Conservation (phyloP, 768 basidiomycete genomes). For the Russula sp. region DNA sequence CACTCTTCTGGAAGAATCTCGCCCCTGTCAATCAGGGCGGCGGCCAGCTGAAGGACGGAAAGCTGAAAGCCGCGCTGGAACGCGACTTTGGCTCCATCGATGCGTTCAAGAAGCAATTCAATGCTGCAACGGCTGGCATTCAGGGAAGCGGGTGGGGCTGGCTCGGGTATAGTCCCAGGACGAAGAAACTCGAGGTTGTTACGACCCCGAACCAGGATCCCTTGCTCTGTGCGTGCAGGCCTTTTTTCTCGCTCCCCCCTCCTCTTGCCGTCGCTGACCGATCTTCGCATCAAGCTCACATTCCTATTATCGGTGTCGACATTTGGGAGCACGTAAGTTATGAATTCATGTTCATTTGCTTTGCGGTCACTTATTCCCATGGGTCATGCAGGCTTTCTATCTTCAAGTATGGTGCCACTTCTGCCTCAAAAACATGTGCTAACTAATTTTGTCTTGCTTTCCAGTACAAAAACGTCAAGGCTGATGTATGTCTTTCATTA, state of each 20-base stretch:
- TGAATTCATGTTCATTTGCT: slow-evolving; percentile 9
- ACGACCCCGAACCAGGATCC: slow-evolving; percentile 98
- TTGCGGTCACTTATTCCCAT: slow-evolving; percentile 52
- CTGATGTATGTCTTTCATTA: slow-evolving; percentile 55
- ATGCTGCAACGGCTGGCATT: slow-evolving; percentile 80
- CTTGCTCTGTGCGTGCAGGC: slow-evolving; percentile 43
- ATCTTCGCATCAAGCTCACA: slow-evolving; percentile 47
- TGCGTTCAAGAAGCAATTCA: slow-evolving; percentile 77
- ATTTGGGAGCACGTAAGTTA: slow-evolving; percentile 80
- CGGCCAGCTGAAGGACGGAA: slow-evolving; percentile 55
- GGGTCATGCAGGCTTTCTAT: slow-evolving; percentile 9
- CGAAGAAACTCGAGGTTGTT: slow-evolving; percentile 77
- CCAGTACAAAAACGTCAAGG: slow-evolving; percentile 89
- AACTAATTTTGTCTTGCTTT: background rate
- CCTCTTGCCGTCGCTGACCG: background rate
- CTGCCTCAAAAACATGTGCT: background rate
- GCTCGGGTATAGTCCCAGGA: slow-evolving; percentile 68
- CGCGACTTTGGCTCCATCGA: slow-evolving; percentile 85
- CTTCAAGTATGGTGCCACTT: slow-evolving; percentile 4
- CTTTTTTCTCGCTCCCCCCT: background rate
- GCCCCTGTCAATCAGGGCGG: slow-evolving; percentile 61
- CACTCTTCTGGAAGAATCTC: slow-evolving; percentile 97
- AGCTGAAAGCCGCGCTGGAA: slow-evolving; percentile 68
- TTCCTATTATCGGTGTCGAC: slow-evolving; percentile 91
- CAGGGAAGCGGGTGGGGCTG: slow-evolving; percentile 99